Evolutionary conservation across 164 flowering plant species (phyloP), one percentile per base, ranked within the genome.

Genomic region (Vitis labrusca): DNA sequence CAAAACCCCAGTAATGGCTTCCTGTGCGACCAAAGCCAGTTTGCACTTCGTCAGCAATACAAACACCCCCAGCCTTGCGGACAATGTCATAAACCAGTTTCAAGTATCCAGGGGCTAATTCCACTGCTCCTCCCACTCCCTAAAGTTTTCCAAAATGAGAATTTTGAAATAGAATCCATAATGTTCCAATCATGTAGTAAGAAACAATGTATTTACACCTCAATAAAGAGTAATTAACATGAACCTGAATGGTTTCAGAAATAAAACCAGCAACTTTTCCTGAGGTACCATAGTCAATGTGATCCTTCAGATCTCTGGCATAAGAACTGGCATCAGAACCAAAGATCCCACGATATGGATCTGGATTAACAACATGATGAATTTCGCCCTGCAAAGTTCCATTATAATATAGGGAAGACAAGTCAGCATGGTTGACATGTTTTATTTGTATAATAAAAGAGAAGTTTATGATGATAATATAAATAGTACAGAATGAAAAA

Each of bases 31-130:
- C 99, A 86, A 95, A 95, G 50, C 97, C 99, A 77, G 93, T 91
- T 84, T 95, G 99, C n/a, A 95, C 99, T 83, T 95, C 99, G 76
- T 95, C 99, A 63, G 99, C 98, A 60, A 95, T 95, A 80, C 99
- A 95, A 66, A 93, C 91, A 73, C 99, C 99, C 56, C 98, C 99
- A 70, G 97, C 97, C 73, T 89, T 90, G 70, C 75, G 97, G 14
- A 93, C 91, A 70, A 90, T 88, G 66, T 95, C 97, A 76, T 95
- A 95, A 17, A 91, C 99, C 80, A 64, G 69, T 83, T 88, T 91
- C 79, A 95, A 76, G 80, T 95, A 93, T 69, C 97, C 97, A 54
- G 99, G 98, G 69, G 98, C 98, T 74, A 95, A 78, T 75, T 95
- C 99, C 64, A 95, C 98, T 52, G 98, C 91, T 78, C 99, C 99